Evolutionary conservation across 805 yeast species (phyloP).

Genomic region (Lachancea sp.): DNA sequence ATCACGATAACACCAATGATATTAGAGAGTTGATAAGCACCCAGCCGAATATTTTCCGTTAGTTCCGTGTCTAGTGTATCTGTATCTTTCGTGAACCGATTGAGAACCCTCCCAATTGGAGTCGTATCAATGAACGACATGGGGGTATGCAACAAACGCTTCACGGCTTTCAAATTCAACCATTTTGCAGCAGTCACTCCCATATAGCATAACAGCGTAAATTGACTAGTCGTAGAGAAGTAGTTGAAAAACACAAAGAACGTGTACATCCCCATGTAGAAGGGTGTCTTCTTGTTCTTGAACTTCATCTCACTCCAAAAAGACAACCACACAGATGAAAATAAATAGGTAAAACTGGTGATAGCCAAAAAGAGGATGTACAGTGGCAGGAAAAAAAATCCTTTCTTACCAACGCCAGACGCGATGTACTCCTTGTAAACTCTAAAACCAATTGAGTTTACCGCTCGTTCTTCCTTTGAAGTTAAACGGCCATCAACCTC

Average conservation of each 20-base stretch:
- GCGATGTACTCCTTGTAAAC: constrained; percentile 48
- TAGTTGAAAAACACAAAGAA: constrained; percentile 46
- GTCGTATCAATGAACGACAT: constrained; percentile 81
- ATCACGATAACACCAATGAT: constrained; percentile 61
- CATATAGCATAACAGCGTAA: constrained; percentile 32
- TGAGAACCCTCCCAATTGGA: constrained; percentile 80
- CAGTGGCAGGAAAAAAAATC: constrained; percentile 19
- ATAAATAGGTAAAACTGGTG: constrained; percentile 29
- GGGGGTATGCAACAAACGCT: constrained; percentile 64
- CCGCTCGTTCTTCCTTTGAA: constrained; percentile 52
- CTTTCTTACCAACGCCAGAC: constrained; percentile 48
- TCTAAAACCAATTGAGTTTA: constrained; percentile 42
- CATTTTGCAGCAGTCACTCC: constrained; percentile 48
- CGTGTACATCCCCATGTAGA: constrained; percentile 73
- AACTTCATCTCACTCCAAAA: constrained; percentile 70
- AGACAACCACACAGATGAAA: constrained; percentile 59
- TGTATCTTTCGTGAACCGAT: constrained; percentile 82
- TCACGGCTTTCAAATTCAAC: constrained; percentile 56
- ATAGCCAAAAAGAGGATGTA: constrained; percentile 22
- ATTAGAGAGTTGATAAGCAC: constrained; percentile 46
- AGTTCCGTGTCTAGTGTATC: constrained; percentile 79
- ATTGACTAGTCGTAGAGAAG: constrained; percentile 37
- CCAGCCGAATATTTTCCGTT: constrained; percentile 58
- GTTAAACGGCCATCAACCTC: constrained; percentile 34
- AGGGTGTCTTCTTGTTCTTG: constrained; percentile 38